Base-by-base conservation (phyloP, 2,329 filamentous ascomycete species). In the Graphilbum sp. region DNA sequence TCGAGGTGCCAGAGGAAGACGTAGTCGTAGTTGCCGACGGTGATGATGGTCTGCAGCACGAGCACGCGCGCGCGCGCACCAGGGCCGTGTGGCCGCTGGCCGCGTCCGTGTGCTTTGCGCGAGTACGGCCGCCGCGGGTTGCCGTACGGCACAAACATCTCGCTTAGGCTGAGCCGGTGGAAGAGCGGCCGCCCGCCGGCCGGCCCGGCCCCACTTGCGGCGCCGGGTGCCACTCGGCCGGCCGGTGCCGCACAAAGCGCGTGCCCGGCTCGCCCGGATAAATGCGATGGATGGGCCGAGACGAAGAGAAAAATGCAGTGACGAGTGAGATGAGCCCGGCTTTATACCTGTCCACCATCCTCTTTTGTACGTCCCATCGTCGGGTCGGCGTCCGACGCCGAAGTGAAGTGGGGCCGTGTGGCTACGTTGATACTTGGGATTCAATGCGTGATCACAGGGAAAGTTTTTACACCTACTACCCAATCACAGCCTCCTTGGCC, bases 1-100 rank as follows among this genome's bases (percentile, higher is more conserved):
- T 77, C 67, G 37, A 83, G 67, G 45, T 61, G 62, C 37, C 59
- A 69, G 32, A 58, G 55, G 31, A 69, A 63, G 5, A 66, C 55
- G 39, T 69, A 83, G 49, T 82, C 77, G 55, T 82, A 82, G 55
- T 82, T 82, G 18, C 69, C 72, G 1, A 80, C 62, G 0, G 77
- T 82, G 47, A 76, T 71, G 52, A 80, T 75, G 50, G 69, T 76
- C 47, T 81, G 76, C 4, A 82, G 55, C 25, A 39, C 34, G 13
- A 39, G 34, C 16, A 33, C 24, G 18, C 31, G 34, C 21, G 0
- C 81, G 7, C 77, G 63, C 0, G 67, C 67, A 0, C 79, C 69
- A 0, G 72, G 67, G 0, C 72, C 71, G 13, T 69, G 61, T 8
- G 63, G 61, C n/a, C n/a, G 0, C 73, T 79, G 11, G 75, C 63